Percentiles rank a stretch among this genome's conserved stretches.
phyloP scores from a whole-genome alignment of 2,329 filamentous ascomycete species.

The Blastomyces parvus region DNA sequence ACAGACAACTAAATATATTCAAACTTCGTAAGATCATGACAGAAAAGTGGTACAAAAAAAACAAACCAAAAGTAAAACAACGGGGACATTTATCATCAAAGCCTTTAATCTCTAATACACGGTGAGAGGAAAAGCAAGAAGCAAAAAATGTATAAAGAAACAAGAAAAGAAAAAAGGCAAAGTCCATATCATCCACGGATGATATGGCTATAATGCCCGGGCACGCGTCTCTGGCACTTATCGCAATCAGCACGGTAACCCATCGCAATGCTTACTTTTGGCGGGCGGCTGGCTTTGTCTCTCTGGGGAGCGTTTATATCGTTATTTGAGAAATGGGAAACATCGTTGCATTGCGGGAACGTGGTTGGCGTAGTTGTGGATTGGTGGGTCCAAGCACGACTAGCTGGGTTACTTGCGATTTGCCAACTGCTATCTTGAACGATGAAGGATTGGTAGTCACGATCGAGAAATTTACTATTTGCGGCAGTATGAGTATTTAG shows the following conservation, averaged over 20 bases:
- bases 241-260: slow-evolving; percentile 69
- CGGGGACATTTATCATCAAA: neutral
- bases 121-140: neutral
- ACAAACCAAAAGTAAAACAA: neutral
- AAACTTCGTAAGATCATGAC: neutral
- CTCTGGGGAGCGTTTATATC: neutral
- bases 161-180: neutral
- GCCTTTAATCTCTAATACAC: neutral
- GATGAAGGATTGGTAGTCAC: neutral
- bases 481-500: neutral
- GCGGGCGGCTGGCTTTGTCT: slow-evolving; percentile 9
- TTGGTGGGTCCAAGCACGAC: neutral
- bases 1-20: neutral
- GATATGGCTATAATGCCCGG: slow-evolving; percentile 74
- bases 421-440: neutral
- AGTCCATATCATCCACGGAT: slow-evolving; percentile 34
- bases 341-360: neutral
- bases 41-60: neutral
- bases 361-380: neutral
- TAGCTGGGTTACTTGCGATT: neutral
- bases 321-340: neutral
- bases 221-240: slow-evolving; percentile 64
- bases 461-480: neutral
- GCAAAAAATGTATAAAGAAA: neutral
- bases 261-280: slow-evolving; percentile 63